These are phyloP conservation scores for Mortierella alpina DNA, from an alignment of 192 early-diverging fungal genomes.

Conservation along the genomic window DNA sequence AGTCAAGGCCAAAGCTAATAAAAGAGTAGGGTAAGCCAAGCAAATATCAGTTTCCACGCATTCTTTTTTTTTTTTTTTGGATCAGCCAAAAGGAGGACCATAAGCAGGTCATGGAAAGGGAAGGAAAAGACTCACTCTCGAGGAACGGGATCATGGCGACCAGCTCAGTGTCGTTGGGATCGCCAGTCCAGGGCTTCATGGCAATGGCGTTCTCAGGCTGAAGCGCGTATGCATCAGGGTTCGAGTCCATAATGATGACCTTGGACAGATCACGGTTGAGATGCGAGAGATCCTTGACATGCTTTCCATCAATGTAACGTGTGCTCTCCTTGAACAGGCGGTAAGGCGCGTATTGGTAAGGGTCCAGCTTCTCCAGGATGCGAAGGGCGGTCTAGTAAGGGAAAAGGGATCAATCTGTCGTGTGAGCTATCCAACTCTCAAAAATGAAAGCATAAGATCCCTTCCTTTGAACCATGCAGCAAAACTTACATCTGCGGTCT, in stretches of 20 bases:
- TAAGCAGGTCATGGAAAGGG: not conserved
- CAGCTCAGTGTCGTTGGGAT: conserved; percentile 83
- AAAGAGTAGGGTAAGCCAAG: not conserved
- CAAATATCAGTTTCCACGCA: not conserved
- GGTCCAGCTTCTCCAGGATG: conserved; percentile 90
- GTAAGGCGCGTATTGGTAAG: conserved; percentile 87
- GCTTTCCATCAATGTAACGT: conserved; percentile 83
- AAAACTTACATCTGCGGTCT: conserved; percentile 78
- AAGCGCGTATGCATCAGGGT: conserved; percentile 82
- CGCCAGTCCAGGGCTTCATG: conserved; percentile 88
- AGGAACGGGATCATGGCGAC: conserved; percentile 90
- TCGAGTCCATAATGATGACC: conserved; percentile 93
- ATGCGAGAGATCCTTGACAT: conserved; percentile 89
- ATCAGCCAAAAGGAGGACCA: not conserved
- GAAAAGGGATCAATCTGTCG: not conserved
- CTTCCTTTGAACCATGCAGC: too few relatives aligned
- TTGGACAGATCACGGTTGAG: conserved; percentile 95
- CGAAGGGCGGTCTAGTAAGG: conserved; percentile 77
- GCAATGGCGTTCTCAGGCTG: conserved; percentile 94
- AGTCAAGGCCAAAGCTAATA: conserved; percentile 70
- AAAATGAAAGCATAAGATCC: not conserved
- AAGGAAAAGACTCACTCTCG: conserved; percentile 71
- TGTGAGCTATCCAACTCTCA: not conserved
- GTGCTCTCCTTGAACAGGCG: conserved; percentile 94
- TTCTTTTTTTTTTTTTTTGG: too few relatives aligned